phyloP scores from a whole-genome alignment of 768 basidiomycete species.

The Infundibulicybe gibba region DNA sequence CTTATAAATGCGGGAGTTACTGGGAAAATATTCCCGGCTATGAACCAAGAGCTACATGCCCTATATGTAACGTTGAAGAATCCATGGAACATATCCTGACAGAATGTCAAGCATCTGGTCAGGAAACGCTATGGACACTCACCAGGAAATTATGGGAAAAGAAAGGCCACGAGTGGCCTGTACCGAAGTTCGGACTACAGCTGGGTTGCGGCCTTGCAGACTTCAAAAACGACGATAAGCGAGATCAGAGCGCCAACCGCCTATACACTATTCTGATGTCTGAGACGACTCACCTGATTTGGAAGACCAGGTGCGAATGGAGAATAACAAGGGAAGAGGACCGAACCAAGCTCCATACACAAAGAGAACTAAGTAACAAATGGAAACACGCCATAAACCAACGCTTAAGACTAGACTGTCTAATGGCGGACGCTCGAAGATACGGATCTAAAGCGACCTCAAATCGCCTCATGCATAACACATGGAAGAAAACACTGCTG shows the following conservation, averaged over 20 bases:
- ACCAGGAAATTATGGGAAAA: slow-evolving; percentile 14
- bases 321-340: slow-evolving; percentile 11
- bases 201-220: slow-evolving; percentile 8
- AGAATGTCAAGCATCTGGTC: slow-evolving; percentile 10
- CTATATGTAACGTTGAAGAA: slow-evolving; percentile 11
- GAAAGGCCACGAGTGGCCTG: no score
- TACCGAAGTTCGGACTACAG: slow-evolving; percentile 11
- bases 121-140: slow-evolving; percentile 10
- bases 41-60: slow-evolving; percentile 10
- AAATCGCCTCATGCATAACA: no score
- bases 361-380: neutral
- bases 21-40: slow-evolving; percentile 16
- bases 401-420: slow-evolving; percentile 12
- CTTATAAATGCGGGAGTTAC: slow-evolving; percentile 17
- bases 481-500: no score
- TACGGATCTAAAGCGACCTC: no score
- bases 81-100: slow-evolving; percentile 24
- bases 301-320: slow-evolving; percentile 20
- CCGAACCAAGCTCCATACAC: slow-evolving; percentile 4
- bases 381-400: slow-evolving; percentile 13
- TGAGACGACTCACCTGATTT: slow-evolving; percentile 24
- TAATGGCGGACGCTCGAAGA: neutral
- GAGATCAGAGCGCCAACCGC: neutral
- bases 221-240: no score
- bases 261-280: slow-evolving; percentile 20